Percentiles rank a stretch among this genome's conserved stretches.
Conservation (phyloP, 441 rosid genomes). For the Gossypium schwendimanii region DNA sequence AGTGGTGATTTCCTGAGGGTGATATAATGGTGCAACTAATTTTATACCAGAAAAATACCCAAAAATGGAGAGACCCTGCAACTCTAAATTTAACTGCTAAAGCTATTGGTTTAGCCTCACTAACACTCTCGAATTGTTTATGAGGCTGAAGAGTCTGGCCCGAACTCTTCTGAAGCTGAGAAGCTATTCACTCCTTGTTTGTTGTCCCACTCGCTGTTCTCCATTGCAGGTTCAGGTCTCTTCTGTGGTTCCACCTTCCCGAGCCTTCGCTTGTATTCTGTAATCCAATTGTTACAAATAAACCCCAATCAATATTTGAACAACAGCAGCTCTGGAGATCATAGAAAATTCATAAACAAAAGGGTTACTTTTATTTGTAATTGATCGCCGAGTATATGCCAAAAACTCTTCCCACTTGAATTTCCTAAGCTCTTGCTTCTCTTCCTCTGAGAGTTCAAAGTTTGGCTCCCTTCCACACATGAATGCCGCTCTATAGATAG, state of each 20-base stretch:
- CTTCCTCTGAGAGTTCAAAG: too few relatives aligned
- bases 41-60: too few relatives aligned
- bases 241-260: constrained; percentile 32
- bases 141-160: constrained; percentile 48
- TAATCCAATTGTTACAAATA: constrained; percentile 1
- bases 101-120: constrained; percentile 21
- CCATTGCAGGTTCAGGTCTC: constrained; percentile 30
- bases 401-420: constrained; percentile 85
- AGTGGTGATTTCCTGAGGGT: too few relatives aligned
- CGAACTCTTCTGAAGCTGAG: constrained; percentile 42
- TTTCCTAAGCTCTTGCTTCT: constrained; percentile 26
- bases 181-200: constrained; percentile 31
- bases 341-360: not conserved
- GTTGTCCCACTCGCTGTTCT: constrained; percentile 30
- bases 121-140: constrained; percentile 11
- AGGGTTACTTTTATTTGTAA: constrained; percentile 72
- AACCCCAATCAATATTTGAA: not conserved
- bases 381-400: constrained; percentile 73
- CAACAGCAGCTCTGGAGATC: not conserved
- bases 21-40: too few relatives aligned
- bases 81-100: constrained; percentile 18
- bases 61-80: constrained; percentile 23
- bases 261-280: constrained; percentile 69
- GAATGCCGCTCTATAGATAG: too few relatives aligned
- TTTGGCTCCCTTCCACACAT: too few relatives aligned